These are phyloP conservation scores for Paraleonurus japonicus DNA, from an alignment of 257 asterid genomes.

Conservation along the genomic window DNA sequence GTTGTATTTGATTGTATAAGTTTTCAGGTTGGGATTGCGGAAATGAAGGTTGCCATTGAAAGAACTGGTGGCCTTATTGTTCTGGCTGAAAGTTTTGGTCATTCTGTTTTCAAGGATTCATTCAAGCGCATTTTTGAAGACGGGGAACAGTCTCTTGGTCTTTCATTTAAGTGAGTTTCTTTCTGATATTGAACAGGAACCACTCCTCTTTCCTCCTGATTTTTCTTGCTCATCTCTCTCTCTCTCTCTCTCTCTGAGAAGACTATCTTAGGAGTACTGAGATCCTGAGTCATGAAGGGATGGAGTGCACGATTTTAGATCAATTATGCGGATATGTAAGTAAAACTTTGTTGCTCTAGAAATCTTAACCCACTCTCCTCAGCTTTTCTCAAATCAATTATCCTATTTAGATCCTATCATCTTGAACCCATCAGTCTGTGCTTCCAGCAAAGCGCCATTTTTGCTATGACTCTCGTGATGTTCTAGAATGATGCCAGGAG, in stretches of 20 bases:
- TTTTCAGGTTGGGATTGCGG: conserved; percentile 94
- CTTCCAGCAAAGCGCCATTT: neutral
- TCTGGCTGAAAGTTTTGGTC: conserved; percentile 96
- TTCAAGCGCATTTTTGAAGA: conserved; percentile 78
- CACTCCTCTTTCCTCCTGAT: neutral
- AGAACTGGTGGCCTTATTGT: conserved; percentile 92
- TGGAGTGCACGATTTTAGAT: neutral
- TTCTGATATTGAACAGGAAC: conserved; percentile 4
- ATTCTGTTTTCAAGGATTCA: conserved; percentile 92
- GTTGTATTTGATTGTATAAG: neutral
- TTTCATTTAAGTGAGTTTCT: conserved; percentile 74
- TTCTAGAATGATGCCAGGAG: neutral
- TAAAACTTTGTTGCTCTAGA: neutral
- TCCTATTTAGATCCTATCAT: neutral
- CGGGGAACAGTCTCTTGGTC: conserved; percentile 93
- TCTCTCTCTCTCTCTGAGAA: neutral
- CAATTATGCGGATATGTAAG: neutral
- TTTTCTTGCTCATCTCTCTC: neutral
- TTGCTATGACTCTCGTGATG: neutral
- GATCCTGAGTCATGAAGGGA: neutral
- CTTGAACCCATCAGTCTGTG: neutral
- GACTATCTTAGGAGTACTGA: neutral
- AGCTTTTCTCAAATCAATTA: neutral
- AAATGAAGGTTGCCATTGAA: conserved; percentile 97
- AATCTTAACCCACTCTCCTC: conserved; percentile 4